Percentiles rank a stretch among this genome's conserved stretches.
These are phyloP conservation scores for Corylus heterophylla DNA, from an alignment of 306 rosid genomes.

Conservation along the genomic window DNA sequence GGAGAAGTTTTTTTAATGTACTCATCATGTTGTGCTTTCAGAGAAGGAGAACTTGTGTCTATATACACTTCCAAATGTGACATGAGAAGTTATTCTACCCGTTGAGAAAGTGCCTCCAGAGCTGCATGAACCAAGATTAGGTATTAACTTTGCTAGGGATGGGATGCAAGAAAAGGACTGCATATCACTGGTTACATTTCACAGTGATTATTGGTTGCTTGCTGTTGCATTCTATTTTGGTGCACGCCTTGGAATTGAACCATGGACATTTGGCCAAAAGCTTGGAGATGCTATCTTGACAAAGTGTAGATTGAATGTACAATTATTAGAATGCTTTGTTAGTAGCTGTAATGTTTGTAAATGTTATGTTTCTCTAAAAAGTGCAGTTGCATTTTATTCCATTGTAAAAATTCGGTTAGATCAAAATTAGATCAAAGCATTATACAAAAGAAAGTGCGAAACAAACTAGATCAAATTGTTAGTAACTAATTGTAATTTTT, in stretches of 20 bases:
- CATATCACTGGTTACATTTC: slow-evolving; percentile 95
- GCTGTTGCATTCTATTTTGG: slow-evolving; percentile 95
- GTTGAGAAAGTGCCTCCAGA: slow-evolving; percentile 99
- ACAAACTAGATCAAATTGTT: no score
- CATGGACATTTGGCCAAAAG: no score
- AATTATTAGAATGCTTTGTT: no score
- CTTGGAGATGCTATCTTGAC: no score
- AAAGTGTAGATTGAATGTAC: no score
- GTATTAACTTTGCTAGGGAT: slow-evolving; percentile 98
- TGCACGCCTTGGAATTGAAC: slow-evolving; percentile 91
- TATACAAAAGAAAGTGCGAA: no score
- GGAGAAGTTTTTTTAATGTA: slow-evolving; percentile 17
- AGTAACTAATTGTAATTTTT: no score
- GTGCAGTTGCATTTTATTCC: no score
- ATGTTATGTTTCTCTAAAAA: no score
- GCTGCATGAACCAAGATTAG: slow-evolving; percentile 97
- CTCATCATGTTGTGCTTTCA: slow-evolving; percentile 38
- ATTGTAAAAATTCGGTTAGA: no score
- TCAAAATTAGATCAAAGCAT: no score
- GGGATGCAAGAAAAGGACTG: slow-evolving; percentile 99
- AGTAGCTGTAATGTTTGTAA: no score
- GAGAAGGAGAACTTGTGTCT: slow-evolving; percentile 96
- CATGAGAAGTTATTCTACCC: slow-evolving; percentile 97
- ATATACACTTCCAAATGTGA: slow-evolving; percentile 91
- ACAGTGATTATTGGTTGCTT: slow-evolving; percentile 97